Evolutionary conservation across 2,329 filamentous ascomycete genomes (phyloP).

Genomic region (Claviceps sp.): DNA sequence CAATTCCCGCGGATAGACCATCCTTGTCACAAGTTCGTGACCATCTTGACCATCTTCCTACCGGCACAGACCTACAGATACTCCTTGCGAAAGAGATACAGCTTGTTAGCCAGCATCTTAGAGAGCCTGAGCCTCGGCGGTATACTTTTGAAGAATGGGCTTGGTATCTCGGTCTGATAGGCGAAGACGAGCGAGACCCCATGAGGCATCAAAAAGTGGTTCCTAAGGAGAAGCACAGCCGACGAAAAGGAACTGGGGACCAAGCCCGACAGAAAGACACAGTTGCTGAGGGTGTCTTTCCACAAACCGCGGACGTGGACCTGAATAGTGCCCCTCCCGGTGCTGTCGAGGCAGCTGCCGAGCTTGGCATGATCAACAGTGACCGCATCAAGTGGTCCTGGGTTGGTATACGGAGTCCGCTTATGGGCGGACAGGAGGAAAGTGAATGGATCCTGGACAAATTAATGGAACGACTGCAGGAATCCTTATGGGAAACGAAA

Average conservation of each 20-base stretch:
- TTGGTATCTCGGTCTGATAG: constrained; percentile 68
- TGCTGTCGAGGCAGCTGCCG: constrained; percentile 1
- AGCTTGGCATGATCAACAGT: constrained; percentile 14
- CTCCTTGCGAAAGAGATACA: constrained; percentile 62
- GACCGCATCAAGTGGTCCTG: constrained; percentile 48
- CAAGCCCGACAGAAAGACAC: not conserved
- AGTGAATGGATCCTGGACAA: constrained; percentile 60
- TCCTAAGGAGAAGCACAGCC: constrained; percentile 13
- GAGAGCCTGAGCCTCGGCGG: constrained; percentile 42
- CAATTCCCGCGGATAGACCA: constrained; percentile 14
- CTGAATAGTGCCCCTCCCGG: constrained; percentile 1
- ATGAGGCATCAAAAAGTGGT: constrained; percentile 32
- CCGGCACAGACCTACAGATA: constrained; percentile 39
- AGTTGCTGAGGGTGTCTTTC: not conserved
- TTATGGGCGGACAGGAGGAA: constrained; percentile 56
- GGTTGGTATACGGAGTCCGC: constrained; percentile 54
- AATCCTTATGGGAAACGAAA: constrained; percentile 14
- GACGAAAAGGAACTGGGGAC: constrained; percentile 2
- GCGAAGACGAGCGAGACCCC: constrained; percentile 43
- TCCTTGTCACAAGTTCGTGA: constrained; percentile 22
- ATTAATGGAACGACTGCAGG: constrained; percentile 39
- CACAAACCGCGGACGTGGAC: not conserved
- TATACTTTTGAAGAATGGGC: constrained; percentile 83
- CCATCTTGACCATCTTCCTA: constrained; percentile 25
- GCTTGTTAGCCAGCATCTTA: constrained; percentile 45